Evolutionary conservation across 768 basidiomycete species (phyloP), one percentile per base, ranked within the genome.

Genomic region (Pholiota molesta): DNA sequence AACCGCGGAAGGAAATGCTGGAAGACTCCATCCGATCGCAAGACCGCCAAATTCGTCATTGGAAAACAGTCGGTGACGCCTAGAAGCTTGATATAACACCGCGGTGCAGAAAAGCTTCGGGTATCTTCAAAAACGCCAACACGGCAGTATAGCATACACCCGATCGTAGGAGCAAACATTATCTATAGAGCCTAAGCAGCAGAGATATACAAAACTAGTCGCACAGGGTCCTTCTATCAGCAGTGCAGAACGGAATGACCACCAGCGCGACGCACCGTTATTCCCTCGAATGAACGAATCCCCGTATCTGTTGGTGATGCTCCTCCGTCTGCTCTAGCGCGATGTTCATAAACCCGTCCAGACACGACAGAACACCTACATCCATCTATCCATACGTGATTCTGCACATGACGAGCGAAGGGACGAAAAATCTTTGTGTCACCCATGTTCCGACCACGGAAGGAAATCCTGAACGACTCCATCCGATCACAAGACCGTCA

Each of bases 341-440:
- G 54, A 99, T 97, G 77, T 99, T 99, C 97, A 99, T 99, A 75
- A 97, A 99, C 0, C 96, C 96, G 75, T 99, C 97, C 23, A 99
- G 83, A 71, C 97, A 99, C 3, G 95, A 96, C 14, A 99, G 78
- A 3, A 95, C 83, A 19, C 97, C 97, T 99, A 17, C 13, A 52
- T n/a, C 29, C 23, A 53, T 13, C 19, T 8, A 21, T 44, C 31
- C 23, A 11, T 17, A 45, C 8, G n/a, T 29, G 8, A 26, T 26
- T 4, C 4, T 26, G 2, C 26, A 26, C 4, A 26, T 26, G 2
- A 4, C 11, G 19, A 45, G 31, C 6, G 35, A 40, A n/a, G 35
- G 31, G 19, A 49, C n/a, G 39, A n/a, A n/a, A n/a, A 29, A 29
- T 29, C 29, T 29, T 29, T 6, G 29, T 29, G 6, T 29, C 29